Base-by-base conservation (phyloP, 768 basidiomycete species). In the Boletus reticulatus region DNA sequence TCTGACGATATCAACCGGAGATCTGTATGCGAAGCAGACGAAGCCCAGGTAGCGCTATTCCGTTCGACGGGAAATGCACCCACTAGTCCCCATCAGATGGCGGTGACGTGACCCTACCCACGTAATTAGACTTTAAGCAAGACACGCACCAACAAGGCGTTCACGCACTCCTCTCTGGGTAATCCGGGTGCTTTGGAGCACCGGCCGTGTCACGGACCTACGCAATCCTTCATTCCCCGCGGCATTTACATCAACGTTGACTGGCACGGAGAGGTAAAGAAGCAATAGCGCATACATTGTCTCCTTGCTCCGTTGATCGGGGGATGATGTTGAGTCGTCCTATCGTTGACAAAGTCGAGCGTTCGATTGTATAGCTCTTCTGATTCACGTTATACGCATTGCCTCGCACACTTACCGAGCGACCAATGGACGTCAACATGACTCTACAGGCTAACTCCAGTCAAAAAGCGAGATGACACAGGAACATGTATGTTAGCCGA, bases 101-200 rank as follows among this genome's bases (percentile, higher is more conserved):
- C 53, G 44, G 61, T 65, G 71, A 72, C 69, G 71, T 71, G 60
- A 72, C 56, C 37, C 50, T 57, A 46, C 41, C 50, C 59, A 71
- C 70, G 70, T 71, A 71, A 71, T 71, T 72, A 71, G 71, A 64
- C 70, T 71, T 71, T 72, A 73, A 64, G 62, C 70, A 73, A 32
- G 49, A 54, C 68, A 72, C 53, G 70, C 68, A 60, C 68, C 65
- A 53, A 42, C 53, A 60, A 52, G 64, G 61, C 54, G 62, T 61
- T 49, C 55, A 50, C 55, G 53, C 49, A 52, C 50, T 52, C 57
- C 57, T 44, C 53, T 62, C 63, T 50, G 46, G 57, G 63, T 31
- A 64, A 38, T 61, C 53, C 56, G 41, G 52, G 27, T 51, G 29
- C 63, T 59, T 67, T 55, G 48, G 58, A 58, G 12, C 32, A 29